phyloP scores from a whole-genome alignment of 257 asterid genomes.

The Rhazya stricta region DNA sequence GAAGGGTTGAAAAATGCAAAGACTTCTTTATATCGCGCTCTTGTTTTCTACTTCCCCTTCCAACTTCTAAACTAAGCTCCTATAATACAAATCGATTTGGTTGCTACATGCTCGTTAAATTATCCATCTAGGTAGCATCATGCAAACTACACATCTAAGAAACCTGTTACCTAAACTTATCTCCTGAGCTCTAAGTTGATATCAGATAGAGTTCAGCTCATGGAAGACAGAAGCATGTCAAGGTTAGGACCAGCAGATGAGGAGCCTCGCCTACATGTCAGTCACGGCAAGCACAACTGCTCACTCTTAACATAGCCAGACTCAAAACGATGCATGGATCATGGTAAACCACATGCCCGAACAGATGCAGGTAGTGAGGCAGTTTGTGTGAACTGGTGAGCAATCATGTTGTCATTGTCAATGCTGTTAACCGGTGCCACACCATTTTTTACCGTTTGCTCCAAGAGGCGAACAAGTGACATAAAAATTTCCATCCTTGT shows the following conservation, averaged over 20 bases:
- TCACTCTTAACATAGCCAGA: conserved; percentile 51
- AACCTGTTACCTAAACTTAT: conserved; percentile 1
- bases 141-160: not conserved
- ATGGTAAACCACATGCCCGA: conserved; percentile 38
- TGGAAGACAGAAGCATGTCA: conserved; percentile 6
- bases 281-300: conserved; percentile 46
- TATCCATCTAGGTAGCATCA: not conserved
- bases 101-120: not conserved
- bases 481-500: conserved; percentile 84
- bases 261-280: conserved; percentile 32
- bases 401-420: conserved; percentile 27
- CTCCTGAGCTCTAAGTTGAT: not conserved
- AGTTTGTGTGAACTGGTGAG: conserved; percentile 36
- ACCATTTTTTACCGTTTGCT: conserved; percentile 48
- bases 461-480: conserved; percentile 73
- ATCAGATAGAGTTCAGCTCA: not conserved
- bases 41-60: conserved; percentile 3
- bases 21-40: not conserved
- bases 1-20: not conserved
- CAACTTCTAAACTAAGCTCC: conserved; percentile 3
- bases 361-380: conserved; percentile 35
- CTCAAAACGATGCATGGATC: conserved; percentile 14
- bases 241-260: conserved; percentile 15
- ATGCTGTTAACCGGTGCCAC: conserved; percentile 21
- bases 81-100: not conserved